Evolutionary conservation across 208 protist genomes (phyloP), one percentile per base, ranked within the genome.

Genomic region (Crithidia sp.): DNA sequence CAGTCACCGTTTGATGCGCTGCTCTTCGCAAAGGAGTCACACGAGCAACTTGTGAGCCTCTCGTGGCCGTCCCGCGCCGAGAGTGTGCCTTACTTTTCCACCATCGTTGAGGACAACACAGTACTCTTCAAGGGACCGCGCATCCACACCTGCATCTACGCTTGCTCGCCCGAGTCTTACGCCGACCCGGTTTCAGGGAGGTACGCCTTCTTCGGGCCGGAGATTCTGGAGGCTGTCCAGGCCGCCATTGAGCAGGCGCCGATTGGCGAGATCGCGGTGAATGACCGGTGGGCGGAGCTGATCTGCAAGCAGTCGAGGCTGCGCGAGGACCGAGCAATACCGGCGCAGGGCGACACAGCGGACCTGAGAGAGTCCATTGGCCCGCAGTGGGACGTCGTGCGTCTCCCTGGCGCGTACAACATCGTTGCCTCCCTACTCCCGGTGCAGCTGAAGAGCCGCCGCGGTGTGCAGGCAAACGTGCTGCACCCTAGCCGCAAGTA

Each of bases 91-190:
- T 77, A 71, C 39, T 84, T 87, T 14, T 87, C 75, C 49, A 79
- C 50, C 53, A 78, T 91, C n/a, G 74, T 74, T 13, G 84, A 91
- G 57, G 49, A 75, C 72, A 77, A 78, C 64, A 77, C 76, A 5
- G 71, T 91, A 28, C 68, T 95, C 8, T 96, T 86, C 73, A 84
- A 82, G 60, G 92, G 92, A 2, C 92, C 92, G 14, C 89, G 92
- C 36, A 84, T 95, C 13, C 92, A 96, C 82, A 95, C 86, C 6
- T 94, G 87, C 77, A 81, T 96, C 62, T 95, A 87, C 72, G 77
- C 88, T 36, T 93, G 88, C 69, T 90, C 74, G 37, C 89, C 89
- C 7, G 84, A 92, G 61, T 79, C 76, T 2, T 81, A 90, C 52
- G 81, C 94, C 3, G 83, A 95, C 72, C 83, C 92, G 0, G 81